These are phyloP conservation scores for Pseudoturritis turrita DNA, from an alignment of 345 rosid genomes.

Conservation along the genomic window DNA sequence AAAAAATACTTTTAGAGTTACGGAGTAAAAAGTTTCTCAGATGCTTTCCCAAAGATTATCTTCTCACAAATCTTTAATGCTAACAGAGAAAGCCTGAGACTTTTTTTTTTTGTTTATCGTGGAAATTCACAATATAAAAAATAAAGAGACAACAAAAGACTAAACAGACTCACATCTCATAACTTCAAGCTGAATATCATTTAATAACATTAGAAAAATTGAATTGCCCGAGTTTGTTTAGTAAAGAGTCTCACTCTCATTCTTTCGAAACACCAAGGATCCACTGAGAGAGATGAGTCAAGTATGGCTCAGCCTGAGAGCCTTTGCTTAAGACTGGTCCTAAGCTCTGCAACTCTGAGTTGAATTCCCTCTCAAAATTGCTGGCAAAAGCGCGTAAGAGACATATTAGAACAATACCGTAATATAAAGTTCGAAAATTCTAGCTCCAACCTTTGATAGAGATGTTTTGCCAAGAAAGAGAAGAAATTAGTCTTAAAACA, in stretches of 20 bases:
- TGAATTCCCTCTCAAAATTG: slow-evolving; percentile 80
- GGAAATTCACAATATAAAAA: slow-evolving; percentile 13
- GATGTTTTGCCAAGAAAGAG: not conserved
- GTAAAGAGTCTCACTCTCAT: slow-evolving; percentile 15
- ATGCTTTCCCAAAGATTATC: not conserved
- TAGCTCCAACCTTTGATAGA: not conserved
- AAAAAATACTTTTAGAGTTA: not conserved
- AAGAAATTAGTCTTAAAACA: not conserved
- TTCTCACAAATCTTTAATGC: slow-evolving; percentile 2
- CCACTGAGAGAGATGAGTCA: slow-evolving; percentile 95
- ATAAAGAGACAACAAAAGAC: not conserved
- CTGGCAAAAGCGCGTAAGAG: slow-evolving; percentile 36
- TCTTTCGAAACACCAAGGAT: slow-evolving; percentile 71
- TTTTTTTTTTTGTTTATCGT: not conserved
- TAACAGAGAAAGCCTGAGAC: not conserved
- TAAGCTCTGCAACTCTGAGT: slow-evolving; percentile 76
- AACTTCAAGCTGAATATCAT: slow-evolving; percentile 7
- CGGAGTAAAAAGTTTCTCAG: not conserved
- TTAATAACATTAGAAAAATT: not conserved
- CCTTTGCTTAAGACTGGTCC: slow-evolving; percentile 75
- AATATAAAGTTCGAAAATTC: not conserved
- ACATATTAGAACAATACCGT: slow-evolving; percentile 1
- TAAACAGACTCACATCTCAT: slow-evolving; percentile 1
- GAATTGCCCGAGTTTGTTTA: not conserved
- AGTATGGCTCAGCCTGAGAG: slow-evolving; percentile 89